These are phyloP conservation scores for Quercus ilex DNA, from an alignment of 306 rosid genomes.

Conservation along the genomic window DNA sequence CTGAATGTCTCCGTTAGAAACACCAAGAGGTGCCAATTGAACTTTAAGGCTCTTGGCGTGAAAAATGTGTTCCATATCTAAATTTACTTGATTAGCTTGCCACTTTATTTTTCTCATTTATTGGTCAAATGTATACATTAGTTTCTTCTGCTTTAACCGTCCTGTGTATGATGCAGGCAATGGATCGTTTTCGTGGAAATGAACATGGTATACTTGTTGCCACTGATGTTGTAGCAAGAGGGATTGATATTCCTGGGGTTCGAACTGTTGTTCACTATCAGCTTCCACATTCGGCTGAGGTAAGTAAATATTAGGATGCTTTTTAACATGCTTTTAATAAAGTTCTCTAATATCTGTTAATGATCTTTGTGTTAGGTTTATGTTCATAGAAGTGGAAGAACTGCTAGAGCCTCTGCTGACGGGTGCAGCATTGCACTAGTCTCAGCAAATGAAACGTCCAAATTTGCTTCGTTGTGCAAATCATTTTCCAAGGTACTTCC, in stretches of 20 bases:
- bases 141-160: neutral
- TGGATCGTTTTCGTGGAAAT: constrained; percentile 74
- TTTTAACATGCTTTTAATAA: constrained; percentile 2
- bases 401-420: constrained; percentile 95
- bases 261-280: constrained; percentile 96
- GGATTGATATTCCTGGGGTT: constrained; percentile 89
- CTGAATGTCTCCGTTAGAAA: too few relatives aligned
- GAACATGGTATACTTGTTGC: constrained; percentile 84
- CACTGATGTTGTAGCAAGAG: constrained; percentile 93
- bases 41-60: neutral
- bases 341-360: constrained; percentile 6
- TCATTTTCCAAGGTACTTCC: constrained; percentile 80
- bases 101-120: neutral
- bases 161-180: constrained; percentile 51
- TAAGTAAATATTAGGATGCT: constrained; percentile 30
- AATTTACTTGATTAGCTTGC: neutral
- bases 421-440: constrained; percentile 95
- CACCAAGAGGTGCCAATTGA: too few relatives aligned
- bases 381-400: constrained; percentile 99
- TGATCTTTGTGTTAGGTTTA: constrained; percentile 57
- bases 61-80: neutral
- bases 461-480: constrained; percentile 84
- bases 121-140: neutral
- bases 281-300: constrained; percentile 98
- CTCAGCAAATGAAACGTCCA: constrained; percentile 74